These are phyloP conservation scores for Quillaja saponaria DNA, from an alignment of 306 rosid genomes.

Conservation along the genomic window DNA sequence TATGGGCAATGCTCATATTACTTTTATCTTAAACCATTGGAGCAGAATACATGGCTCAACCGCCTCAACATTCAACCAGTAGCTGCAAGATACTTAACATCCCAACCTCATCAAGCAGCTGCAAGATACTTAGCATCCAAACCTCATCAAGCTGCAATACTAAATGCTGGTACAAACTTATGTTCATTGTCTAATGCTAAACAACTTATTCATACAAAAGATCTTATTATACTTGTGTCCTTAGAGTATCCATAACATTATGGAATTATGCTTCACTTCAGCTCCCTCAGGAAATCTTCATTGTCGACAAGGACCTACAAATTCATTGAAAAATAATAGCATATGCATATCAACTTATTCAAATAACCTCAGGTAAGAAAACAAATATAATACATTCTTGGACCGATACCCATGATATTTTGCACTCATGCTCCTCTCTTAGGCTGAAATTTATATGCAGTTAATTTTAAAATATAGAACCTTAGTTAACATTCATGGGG, in stretches of 20 bases:
- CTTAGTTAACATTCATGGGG: too few species aligned
- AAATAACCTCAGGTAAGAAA: neutral
- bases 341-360: neutral
- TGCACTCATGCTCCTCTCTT: too few species aligned
- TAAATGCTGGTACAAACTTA: neutral
- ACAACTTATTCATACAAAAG: slow-evolving; percentile 21
- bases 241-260: too few species aligned
- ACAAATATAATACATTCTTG: neutral
- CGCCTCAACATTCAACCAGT: neutral
- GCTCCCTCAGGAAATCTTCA: slow-evolving; percentile 77
- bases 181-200: neutral
- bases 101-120: slow-evolving; percentile 10
- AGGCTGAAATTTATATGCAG: too few species aligned
- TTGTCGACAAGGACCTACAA: slow-evolving; percentile 89
- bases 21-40: neutral
- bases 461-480: too few species aligned
- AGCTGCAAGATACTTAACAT: neutral
- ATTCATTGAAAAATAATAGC: slow-evolving; percentile 11
- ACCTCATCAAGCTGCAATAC: slow-evolving; percentile 14
- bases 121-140: neutral
- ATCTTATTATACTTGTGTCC: too few species aligned
- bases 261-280: slow-evolving; percentile 33
- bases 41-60: neutral
- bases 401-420: too few species aligned
- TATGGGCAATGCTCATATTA: too few species aligned